A percentile compares a stretch with the other conserved stretches of the same genome.
Conservation (phyloP, 2,329 filamentous ascomycete genomes). For the Aplosporella prunicola region DNA sequence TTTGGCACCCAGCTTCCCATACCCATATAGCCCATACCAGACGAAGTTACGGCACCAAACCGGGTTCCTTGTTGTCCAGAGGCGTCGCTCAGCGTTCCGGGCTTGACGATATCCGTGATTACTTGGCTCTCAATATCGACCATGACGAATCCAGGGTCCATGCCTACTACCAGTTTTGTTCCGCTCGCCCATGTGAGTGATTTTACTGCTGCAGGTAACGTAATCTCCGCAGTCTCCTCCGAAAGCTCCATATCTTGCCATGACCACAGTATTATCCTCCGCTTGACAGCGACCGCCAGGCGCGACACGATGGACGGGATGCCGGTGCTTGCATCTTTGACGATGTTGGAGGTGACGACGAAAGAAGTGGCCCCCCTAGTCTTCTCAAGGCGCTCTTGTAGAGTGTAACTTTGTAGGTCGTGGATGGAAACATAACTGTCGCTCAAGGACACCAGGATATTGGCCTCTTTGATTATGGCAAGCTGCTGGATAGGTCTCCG, state of each 20-base stretch:
- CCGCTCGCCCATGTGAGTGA: conserved; percentile 86
- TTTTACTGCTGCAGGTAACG: conserved; percentile 72
- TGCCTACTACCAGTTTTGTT: conserved; percentile 76
- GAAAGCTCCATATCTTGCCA: conserved; percentile 92
- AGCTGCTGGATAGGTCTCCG: conserved; percentile 84
- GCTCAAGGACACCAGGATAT: conserved; percentile 80
- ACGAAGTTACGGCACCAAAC: conserved; percentile 73
- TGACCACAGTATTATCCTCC: conserved; percentile 80
- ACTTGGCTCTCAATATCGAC: conserved; percentile 71
- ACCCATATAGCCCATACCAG: conserved; percentile 94
- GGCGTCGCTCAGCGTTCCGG: conserved; percentile 59
- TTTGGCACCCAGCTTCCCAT: conserved; percentile 86
- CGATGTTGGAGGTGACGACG: conserved; percentile 89
- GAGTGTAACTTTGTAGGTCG: conserved; percentile 74
- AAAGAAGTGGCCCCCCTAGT: conserved; percentile 87
- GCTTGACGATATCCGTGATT: conserved; percentile 69
- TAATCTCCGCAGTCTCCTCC: conserved; percentile 64
- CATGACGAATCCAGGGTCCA: conserved; percentile 85
- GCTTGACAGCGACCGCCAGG: conserved; percentile 85
- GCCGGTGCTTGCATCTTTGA: conserved; percentile 75
- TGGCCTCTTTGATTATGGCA: conserved; percentile 90
- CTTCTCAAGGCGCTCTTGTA: conserved; percentile 68
- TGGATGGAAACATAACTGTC: conserved; percentile 84
- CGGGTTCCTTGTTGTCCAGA: conserved; percentile 57
- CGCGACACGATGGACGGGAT: conserved; percentile 90